Percentiles rank a stretch among this genome's conserved stretches.
phyloP scores from a whole-genome alignment of 306 rosid genomes.

The Prunus salicina region DNA sequence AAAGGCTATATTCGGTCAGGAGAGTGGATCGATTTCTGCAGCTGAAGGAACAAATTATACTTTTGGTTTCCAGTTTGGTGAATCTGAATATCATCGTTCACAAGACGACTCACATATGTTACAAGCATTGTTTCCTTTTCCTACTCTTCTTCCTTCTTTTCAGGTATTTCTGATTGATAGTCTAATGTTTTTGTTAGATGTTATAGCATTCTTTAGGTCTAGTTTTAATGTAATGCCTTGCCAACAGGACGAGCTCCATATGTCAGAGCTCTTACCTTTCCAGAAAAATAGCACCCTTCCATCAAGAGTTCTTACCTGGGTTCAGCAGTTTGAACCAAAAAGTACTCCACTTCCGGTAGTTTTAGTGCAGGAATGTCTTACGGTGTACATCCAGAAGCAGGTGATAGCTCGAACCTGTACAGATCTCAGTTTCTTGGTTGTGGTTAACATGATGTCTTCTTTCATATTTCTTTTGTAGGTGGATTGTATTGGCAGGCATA shows the following conservation, averaged over 20 bases:
- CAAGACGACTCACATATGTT: constrained; percentile 59
- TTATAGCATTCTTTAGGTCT: constrained; percentile 21
- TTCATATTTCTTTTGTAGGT: constrained; percentile 48
- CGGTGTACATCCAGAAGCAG: constrained; percentile 74
- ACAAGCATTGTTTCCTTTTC: constrained; percentile 81
- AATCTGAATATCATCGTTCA: constrained; percentile 57
- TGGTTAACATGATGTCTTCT: constrained; percentile 10
- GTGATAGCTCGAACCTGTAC: constrained; percentile 37
- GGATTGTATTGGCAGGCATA: constrained; percentile 78
- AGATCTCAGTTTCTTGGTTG: constrained; percentile 9
- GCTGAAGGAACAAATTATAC: constrained; percentile 71
- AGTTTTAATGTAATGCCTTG: constrained; percentile 24
- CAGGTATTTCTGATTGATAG: constrained; percentile 50
- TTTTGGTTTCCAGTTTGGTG: constrained; percentile 81
- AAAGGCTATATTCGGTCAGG: constrained; percentile 61
- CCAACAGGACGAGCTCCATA: constrained; percentile 66
- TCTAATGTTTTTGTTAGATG: background rate
- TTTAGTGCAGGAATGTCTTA: constrained; percentile 84
- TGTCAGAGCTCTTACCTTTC: constrained; percentile 87
- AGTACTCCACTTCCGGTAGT: constrained; percentile 75
- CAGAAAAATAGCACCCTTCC: constrained; percentile 94
- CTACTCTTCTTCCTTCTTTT: constrained; percentile 77
- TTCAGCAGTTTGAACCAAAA: constrained; percentile 66
- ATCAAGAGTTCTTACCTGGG: constrained; percentile 82
- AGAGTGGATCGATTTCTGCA: constrained; percentile 35